Evolutionary conservation across 108 stramenopile species (phyloP), one percentile per base, ranked within the genome.

Genomic region (Pinguiococcus pyrenoidosus): DNA sequence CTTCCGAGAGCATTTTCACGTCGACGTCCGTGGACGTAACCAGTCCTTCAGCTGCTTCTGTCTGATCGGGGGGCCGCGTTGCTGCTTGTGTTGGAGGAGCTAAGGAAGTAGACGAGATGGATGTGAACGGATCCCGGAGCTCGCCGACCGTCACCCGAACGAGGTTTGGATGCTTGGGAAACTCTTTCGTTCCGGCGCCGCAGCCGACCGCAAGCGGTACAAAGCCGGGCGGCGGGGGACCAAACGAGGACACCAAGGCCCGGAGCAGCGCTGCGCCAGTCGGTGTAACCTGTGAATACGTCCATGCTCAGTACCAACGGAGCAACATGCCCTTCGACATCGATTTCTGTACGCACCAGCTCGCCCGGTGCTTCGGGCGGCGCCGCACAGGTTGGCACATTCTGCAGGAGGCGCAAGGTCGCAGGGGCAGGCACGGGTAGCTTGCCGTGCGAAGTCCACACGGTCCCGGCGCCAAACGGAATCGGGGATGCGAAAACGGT

Each of bases 371-470:
- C n/a, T n/a, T n/a, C n/a, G n/a, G n/a, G n/a, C 2, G 89, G 89
- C 13, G 87, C 89, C 0, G 78, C 77, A 50, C 79, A 81, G 5
- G 74, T 78, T 1, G 82, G 79, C 78, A 88, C 78, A 12, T 72
- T 85, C 18, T 77, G 56, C 81, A 92, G 59, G 5, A 92, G 54
- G 30, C 75, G 80, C 59, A 85, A 54, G 1, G 90, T 84, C 21
- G 90, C 90, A 7, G 81, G 81, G 22, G 87, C 87, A 21, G 90
- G 90, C 24, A 92, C 85, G n/a, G 90, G 87, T 4, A 92, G 64
- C 1, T 80, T 54, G 9, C 90, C 90, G 46, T 92, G 90, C 45
- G 76, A 80, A 1, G 86, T 88, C 81, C 81, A 81, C 6, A 86
- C 87, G 0, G 81, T 82, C 25, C 60, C 87, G 54, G 83, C 80